Base-by-base conservation (phyloP, 371 early-diverging fungal species). In the Mortierella sp. region DNA sequence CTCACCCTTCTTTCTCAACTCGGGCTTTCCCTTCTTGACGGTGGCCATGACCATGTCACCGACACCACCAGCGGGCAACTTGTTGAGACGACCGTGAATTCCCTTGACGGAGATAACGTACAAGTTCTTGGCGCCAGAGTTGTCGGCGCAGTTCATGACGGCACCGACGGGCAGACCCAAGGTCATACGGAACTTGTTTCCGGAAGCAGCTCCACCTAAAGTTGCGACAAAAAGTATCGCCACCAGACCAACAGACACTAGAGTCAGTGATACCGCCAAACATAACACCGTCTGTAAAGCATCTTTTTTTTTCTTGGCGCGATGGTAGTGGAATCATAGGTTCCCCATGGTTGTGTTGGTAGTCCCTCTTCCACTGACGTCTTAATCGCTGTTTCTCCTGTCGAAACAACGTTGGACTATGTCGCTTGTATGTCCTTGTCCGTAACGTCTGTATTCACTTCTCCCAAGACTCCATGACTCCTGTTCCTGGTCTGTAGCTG, bases 11-110 rank as follows among this genome's bases (percentile, higher is more conserved):
- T 99, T 99, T 90, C 99, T 93, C 88, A 99, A 93, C 88, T 99
- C 99, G 72, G 99, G 99, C 95, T 99, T 99, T 87, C 99, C 99
- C 96, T 99, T 99, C 94, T 99, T 99, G 90, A 99, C 99, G 74
- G 99, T 97, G 80, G 98, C 98, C 78, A 99, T 94, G 75, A 99
- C 94, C 96, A 99, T 98, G 93, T 99, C 99, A 88, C 99, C 99
- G 75, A 97, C 97, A 91, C 99, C 98, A 87, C 99, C 99, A 80
- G 99, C 95, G 70, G 99, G 99, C 76, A 99, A 94, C 90, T 99
- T 94, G 95, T 99, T 99, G 68, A 99, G 93, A 87, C 99, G 96
- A 85, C 97, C 98, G 90, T 96, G 94, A 88, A 98, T 94, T 79
- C 98, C 97, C 87, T 94, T 94, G 87, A 99, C 99, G 81, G 99